Base-by-base conservation (phyloP, 345 rosid genomes). In the Toxicodendron radicans region DNA sequence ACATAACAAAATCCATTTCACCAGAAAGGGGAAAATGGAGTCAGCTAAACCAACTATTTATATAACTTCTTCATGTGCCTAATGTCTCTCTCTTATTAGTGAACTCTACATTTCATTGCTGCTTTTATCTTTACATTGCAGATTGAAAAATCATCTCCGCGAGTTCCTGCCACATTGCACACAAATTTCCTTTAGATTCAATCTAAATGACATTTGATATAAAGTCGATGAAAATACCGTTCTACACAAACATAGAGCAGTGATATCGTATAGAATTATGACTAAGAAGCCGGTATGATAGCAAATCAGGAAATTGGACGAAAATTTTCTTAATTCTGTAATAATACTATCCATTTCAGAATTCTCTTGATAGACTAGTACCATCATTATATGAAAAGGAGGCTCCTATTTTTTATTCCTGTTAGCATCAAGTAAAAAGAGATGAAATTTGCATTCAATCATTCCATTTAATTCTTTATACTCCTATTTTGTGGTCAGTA, bases 101-200 rank as follows among this genome's bases (percentile, higher is more conserved):
- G 4, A 58, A 21, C 30, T 58, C 49, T 62, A 21, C 45, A 38
- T 30, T 21, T 56, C 13, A 3, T 38, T 56, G 45, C n/a, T 10
- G 54, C 58, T 48, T 13, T 52, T 14, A 27, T 59, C 76, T 80
- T 27, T 38, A 87, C 41, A 88, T 51, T n/a, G 88, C 89, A 66
- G 89, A 89, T 54, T 91, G 94, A 83, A 95, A 91, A 43, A 95
- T 83, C 98, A 95, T 91, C 90, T 95, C 98, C 18, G 97, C 97
- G 10, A 93, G 94, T 75, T 95, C 99, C 98, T 92, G 87, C 85
- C 84, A 66, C 48, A 73, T 66, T 60, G 77, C 20, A 70, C 7
- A 33, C 7, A 61, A 32, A 66, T 20, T 9, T 11, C 17, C 35
- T 20, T 66, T 51, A 84, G 75, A 59, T 61, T 21, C 70, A 16